Percentiles rank a stretch among this genome's conserved stretches.
Conservation (phyloP, 371 early-diverging fungal genomes). For the Mucor piriformis region DNA sequence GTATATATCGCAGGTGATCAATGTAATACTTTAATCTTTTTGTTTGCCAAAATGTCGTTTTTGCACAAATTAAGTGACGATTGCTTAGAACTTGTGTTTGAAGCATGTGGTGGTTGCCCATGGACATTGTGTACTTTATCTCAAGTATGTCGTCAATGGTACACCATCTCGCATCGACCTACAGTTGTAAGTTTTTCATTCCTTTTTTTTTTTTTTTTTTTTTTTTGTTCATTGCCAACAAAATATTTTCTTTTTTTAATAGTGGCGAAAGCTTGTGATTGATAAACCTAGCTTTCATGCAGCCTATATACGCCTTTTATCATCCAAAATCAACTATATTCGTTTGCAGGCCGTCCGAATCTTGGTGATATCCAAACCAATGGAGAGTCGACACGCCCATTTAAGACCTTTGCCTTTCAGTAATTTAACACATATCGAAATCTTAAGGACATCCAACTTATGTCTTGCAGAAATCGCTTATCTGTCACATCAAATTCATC, state of each 20-base stretch:
- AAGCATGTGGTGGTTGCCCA: constrained; percentile 21
- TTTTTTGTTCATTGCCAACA: not conserved
- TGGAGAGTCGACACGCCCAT: constrained; percentile 24
- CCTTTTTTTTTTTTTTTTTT: no score
- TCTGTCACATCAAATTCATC: constrained; percentile 10
- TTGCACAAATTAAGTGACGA: constrained; percentile 19
- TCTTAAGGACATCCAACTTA: constrained; percentile 21
- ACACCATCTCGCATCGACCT: constrained; percentile 14
- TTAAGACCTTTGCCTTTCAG: constrained; percentile 14
- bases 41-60: not conserved
- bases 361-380: constrained; percentile 21
- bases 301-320: constrained; percentile 15
- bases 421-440: constrained; percentile 7
- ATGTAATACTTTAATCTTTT: no score
- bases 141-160: constrained; percentile 27
- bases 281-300: constrained; percentile 8
- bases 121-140: constrained; percentile 17
- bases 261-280: constrained; percentile 19
- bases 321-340: constrained; percentile 3
- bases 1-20: no score
- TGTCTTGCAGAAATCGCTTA: constrained; percentile 28
- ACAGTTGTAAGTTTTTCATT: constrained; percentile 25
- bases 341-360: constrained; percentile 14
- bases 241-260: not conserved
- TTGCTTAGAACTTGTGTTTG: constrained; percentile 24